phyloP scores from a whole-genome alignment of 345 rosid species.

The Euphorbia lathyris region DNA sequence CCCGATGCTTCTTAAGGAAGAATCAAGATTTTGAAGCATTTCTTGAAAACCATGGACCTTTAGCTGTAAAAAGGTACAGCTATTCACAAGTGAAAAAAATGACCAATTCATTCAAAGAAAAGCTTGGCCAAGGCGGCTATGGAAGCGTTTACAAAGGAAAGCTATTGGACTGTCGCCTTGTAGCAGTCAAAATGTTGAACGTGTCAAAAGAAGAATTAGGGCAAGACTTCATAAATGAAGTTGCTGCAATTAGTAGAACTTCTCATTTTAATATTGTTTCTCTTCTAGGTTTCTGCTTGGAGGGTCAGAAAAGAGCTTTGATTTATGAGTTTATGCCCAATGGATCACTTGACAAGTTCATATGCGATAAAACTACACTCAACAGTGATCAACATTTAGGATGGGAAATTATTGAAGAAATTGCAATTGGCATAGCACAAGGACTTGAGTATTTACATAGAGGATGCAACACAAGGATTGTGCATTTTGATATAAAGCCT shows the following conservation, averaged over 20 bases:
- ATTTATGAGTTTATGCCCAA: constrained; percentile 12
- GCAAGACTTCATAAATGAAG: no score
- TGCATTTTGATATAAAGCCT: background rate
- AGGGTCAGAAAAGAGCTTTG: background rate
- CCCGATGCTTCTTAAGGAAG: no score
- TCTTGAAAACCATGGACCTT: no score
- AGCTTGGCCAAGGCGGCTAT: no score
- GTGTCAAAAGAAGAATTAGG: background rate
- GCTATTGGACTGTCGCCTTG: background rate
- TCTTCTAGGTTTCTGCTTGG: constrained; percentile 6
- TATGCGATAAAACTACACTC: no score
- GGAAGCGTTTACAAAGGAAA: background rate
- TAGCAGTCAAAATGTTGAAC: constrained; percentile 1
- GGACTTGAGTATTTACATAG: constrained; percentile 12
- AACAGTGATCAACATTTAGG: background rate
- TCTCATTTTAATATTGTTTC: constrained; percentile 11
- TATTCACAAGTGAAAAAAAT: no score
- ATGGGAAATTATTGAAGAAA: constrained; percentile 1
- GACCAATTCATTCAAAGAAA: no score
- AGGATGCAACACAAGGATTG: constrained; percentile 15
- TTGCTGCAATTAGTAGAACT: constrained; percentile 1
- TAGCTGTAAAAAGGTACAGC: no score
- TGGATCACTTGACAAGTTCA: constrained; percentile 13
- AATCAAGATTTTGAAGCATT: no score
- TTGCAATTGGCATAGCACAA: constrained; percentile 6